Evolutionary conservation across 1,139 yeast genomes (phyloP).

Genomic region (Meyerozyma sp.): DNA sequence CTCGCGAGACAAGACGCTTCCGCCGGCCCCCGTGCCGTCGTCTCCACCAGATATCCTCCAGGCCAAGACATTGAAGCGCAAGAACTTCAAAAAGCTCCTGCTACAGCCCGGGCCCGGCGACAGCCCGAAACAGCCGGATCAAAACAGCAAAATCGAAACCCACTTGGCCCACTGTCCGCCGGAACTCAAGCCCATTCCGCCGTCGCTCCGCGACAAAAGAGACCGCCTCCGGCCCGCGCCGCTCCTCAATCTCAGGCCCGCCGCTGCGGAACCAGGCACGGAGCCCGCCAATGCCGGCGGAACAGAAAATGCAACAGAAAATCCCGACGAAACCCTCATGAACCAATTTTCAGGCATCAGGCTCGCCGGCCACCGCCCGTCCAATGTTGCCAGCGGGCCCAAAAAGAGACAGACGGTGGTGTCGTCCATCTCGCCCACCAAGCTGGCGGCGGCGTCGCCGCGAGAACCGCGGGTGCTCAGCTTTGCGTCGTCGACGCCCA

Average conservation of each 20-base stretch:
- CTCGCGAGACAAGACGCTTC: not conserved
- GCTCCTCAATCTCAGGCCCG: slow-evolving; percentile 9
- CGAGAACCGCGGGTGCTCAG: slow-evolving; percentile 4
- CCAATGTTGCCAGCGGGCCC: slow-evolving; percentile 6
- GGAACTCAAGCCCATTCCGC: not conserved
- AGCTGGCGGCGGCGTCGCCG: slow-evolving; percentile 22
- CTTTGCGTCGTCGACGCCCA: slow-evolving; percentile 21
- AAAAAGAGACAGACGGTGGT: slow-evolving; percentile 41
- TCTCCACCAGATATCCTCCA: slow-evolving; percentile 23
- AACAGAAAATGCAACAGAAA: too few species aligned
- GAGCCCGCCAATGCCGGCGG: not conserved
- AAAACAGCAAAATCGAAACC: slow-evolving; percentile 4
- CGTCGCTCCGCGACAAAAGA: slow-evolving; percentile 11
- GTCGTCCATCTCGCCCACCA: slow-evolving; percentile 41
- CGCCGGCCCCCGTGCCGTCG: slow-evolving; percentile 1
- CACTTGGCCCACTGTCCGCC: slow-evolving; percentile 1
- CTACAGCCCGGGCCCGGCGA: slow-evolving; percentile 16
- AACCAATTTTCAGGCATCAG: slow-evolving; percentile 29
- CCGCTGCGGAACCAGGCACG: too few species aligned
- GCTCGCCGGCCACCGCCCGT: slow-evolving; percentile 5
- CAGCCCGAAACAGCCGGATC: not conserved
- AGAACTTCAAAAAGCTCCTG: slow-evolving; percentile 69
- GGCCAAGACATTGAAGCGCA: slow-evolving; percentile 61
- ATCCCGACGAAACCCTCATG: slow-evolving; percentile 14
- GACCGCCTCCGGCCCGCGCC: slow-evolving; percentile 16